A percentile compares a stretch with the other conserved stretches of the same genome.
These are phyloP conservation scores for Pseudohalonectria lignicola DNA, from an alignment of 2,329 filamentous ascomycete species.

Conservation along the genomic window DNA sequence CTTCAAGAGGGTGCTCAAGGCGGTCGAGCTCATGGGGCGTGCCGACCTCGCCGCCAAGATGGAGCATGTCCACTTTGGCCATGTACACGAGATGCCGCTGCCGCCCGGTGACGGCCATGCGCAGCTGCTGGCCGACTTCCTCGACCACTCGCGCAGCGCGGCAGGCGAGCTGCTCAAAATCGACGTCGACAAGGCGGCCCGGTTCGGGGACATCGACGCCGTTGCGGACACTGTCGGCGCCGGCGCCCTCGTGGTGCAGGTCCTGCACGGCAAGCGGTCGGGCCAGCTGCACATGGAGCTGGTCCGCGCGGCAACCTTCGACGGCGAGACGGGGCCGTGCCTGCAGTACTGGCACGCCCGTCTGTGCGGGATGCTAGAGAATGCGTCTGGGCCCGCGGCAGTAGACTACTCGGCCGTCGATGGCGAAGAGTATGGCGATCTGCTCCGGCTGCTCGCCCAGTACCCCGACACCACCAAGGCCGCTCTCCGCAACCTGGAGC, in stretches of 20 bases:
- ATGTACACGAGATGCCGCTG: slow-evolving; percentile 30
- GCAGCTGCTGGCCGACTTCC: slow-evolving; percentile 44
- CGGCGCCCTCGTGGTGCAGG: slow-evolving; percentile 61
- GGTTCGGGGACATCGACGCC: slow-evolving; percentile 50
- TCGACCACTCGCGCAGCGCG: slow-evolving; percentile 47
- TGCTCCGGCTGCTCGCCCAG: slow-evolving; percentile 49
- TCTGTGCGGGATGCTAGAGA: slow-evolving; percentile 37
- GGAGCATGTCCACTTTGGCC: slow-evolving; percentile 32
- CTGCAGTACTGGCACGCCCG: slow-evolving; percentile 61
- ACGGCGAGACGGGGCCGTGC: slow-evolving; percentile 64
- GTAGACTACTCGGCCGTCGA: too few species aligned
- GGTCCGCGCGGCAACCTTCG: slow-evolving; percentile 61
- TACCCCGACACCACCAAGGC: slow-evolving; percentile 56
- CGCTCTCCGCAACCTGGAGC: slow-evolving; percentile 58
- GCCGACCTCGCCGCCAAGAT: slow-evolving; percentile 19
- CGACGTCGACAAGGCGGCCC: slow-evolving; percentile 54
- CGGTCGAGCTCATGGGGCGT: slow-evolving; percentile 23
- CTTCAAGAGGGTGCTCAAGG: slow-evolving; percentile 20
- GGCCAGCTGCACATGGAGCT: slow-evolving; percentile 54
- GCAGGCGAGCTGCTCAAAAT: slow-evolving; percentile 63
- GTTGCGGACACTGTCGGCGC: slow-evolving; percentile 58
- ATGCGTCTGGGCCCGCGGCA: too few species aligned
- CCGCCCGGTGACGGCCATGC: slow-evolving; percentile 35
- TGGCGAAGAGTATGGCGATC: too few species aligned
- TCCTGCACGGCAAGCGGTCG: slow-evolving; percentile 54